Conservation (phyloP, 169 alveolate genomes). For the Babesia bigemina region DNA sequence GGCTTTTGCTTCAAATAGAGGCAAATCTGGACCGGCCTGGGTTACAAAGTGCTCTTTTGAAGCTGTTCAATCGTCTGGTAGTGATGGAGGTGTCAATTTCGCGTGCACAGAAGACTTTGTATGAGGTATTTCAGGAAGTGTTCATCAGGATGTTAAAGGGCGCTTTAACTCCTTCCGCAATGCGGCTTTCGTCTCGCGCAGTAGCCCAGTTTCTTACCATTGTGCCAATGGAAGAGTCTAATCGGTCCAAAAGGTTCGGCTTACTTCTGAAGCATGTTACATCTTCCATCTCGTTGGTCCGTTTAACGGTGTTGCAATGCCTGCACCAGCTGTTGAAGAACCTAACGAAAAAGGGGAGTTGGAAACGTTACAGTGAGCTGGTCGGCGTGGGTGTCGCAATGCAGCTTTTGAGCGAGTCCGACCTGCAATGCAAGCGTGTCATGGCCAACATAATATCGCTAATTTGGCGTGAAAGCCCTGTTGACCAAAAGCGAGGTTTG, state of each 20-base stretch:
- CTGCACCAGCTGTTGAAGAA: slow-evolving; percentile 26
- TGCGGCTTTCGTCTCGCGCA: slow-evolving; percentile 19
- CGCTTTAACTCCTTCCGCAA: slow-evolving; percentile 29
- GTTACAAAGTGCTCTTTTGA: slow-evolving; percentile 51
- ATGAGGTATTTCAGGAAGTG: slow-evolving; percentile 44
- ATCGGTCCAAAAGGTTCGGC: slow-evolving; percentile 49
- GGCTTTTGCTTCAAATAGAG: slow-evolving; percentile 56
- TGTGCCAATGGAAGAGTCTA: slow-evolving; percentile 54
- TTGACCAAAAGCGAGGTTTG: slow-evolving; percentile 39
- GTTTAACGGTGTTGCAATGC: slow-evolving; percentile 21
- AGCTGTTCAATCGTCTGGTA: slow-evolving; percentile 23
- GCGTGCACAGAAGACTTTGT: slow-evolving; percentile 8
- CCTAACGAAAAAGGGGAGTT: slow-evolving; percentile 30
- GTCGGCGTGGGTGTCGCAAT: slow-evolving; percentile 32
- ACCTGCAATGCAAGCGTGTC: slow-evolving; percentile 40
- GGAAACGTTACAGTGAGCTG: slow-evolving; percentile 63
- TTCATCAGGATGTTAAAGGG: slow-evolving; percentile 54
- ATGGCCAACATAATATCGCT: slow-evolving; percentile 32
- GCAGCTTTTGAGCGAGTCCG: slow-evolving; percentile 33
- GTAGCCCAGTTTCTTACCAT: slow-evolving; percentile 29
- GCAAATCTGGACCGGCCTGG: slow-evolving; percentile 49
- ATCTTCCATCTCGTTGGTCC: slow-evolving; percentile 37
- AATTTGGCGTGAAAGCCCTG: slow-evolving; percentile 43
- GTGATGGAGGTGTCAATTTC: slow-evolving; percentile 9
- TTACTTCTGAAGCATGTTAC: slow-evolving; percentile 53